These are phyloP conservation scores for Umbelopsis sp. DNA, from an alignment of 371 early-diverging fungal genomes.

Conservation along the genomic window DNA sequence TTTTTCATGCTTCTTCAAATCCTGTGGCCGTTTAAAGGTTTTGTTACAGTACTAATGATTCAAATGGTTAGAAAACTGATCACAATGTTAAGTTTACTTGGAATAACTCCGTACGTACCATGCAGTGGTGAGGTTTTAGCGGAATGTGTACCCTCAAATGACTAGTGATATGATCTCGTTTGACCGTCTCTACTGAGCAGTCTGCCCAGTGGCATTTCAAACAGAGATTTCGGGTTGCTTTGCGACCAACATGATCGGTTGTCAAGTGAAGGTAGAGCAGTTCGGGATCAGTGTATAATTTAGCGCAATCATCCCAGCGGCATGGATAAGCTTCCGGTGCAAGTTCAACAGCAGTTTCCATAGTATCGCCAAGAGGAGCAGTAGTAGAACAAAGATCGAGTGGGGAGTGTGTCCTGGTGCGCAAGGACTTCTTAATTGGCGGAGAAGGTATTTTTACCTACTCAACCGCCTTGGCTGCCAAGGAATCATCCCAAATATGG, in stretches of 20 bases:
- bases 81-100: too few relatives aligned
- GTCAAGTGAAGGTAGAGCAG: slow-evolving; percentile 83
- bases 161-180: slow-evolving; percentile 94
- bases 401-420: neutral
- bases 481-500: slow-evolving; percentile 2
- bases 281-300: slow-evolving; percentile 75
- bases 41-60: slow-evolving; percentile 63
- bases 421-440: neutral
- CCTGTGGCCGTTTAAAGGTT: slow-evolving; percentile 89
- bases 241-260: slow-evolving; percentile 91
- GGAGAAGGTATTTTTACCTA: neutral
- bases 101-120: slow-evolving; percentile 33
- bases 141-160: slow-evolving; percentile 92
- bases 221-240: slow-evolving; percentile 84
- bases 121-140: slow-evolving; percentile 87
- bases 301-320: slow-evolving; percentile 54
- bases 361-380: slow-evolving; percentile 1
- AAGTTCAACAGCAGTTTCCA: slow-evolving; percentile 18
- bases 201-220: slow-evolving; percentile 88
- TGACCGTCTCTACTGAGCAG: slow-evolving; percentile 74
- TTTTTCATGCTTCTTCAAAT: slow-evolving; percentile 87
- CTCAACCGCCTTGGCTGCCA: slow-evolving; percentile 17
- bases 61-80: neutral
- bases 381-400: slow-evolving; percentile 1
- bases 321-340: slow-evolving; percentile 29